phyloP scores from a whole-genome alignment of 768 basidiomycete genomes.

The Agaricus blazei region DNA sequence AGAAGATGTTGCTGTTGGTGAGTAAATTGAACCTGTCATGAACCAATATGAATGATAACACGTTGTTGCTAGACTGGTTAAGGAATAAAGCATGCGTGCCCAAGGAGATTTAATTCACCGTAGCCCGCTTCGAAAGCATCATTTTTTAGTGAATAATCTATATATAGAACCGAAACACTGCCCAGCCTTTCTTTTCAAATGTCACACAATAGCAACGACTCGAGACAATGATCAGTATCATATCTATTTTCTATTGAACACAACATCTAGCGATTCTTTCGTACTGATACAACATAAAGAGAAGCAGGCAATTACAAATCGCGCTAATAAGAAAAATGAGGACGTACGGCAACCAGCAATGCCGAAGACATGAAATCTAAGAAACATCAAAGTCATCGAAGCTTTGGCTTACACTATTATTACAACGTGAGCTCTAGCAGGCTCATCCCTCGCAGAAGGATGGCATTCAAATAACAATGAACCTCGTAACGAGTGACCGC shows the following conservation, averaged over 20 bases:
- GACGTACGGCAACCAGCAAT: background rate
- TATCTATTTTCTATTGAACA: background rate
- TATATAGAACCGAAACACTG: background rate
- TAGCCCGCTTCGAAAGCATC: background rate
- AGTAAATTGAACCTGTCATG: conserved; percentile 17
- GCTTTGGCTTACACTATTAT: background rate
- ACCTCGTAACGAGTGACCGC: background rate
- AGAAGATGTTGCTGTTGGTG: conserved; percentile 62
- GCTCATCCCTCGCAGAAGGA: conserved; percentile 1
- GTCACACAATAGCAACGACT: too few species aligned
- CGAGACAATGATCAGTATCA: background rate
- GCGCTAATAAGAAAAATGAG: background rate
- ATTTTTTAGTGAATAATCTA: background rate
- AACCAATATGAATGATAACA: background rate
- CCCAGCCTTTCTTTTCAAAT: too few species aligned
- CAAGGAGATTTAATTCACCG: conserved; percentile 13
- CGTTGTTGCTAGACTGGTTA: conserved; percentile 33
- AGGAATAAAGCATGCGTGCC: conserved; percentile 34
- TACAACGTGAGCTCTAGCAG: conserved; percentile 2
- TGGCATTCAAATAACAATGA: background rate
- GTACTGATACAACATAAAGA: background rate
- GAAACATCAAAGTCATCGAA: background rate
- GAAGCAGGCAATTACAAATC: background rate
- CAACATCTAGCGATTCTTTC: background rate
- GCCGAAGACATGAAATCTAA: background rate